Evolutionary conservation across 805 yeast species (phyloP), one percentile per base, ranked within the genome.

Genomic region (Hyphopichia homilentoma): DNA sequence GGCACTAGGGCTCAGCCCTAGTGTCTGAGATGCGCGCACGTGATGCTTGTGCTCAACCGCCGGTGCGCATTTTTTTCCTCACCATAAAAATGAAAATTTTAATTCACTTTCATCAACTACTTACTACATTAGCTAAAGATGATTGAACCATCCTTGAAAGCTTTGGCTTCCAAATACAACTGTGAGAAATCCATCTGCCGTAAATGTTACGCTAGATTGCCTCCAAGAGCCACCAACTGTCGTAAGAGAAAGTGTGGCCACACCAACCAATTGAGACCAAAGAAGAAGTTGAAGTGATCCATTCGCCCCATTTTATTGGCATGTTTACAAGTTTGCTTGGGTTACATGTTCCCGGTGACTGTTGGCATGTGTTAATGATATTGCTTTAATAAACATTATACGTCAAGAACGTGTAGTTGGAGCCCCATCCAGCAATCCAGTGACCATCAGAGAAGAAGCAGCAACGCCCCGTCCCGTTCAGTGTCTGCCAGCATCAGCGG

Each of bases 161-260:
- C 90, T 61, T 81, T 93, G 65, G 98, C 98, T 73, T 86, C 97
- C 68, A 93, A 93, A 79, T 93, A 84, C 90, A 93, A 93, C 95
- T 93, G 97, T 81, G 98, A 93, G 54, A 93, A 93, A 78, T 71
- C 96, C 53, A 90, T 93, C 71, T 93, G 98, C 83, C 94, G 98
- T 77, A 86, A 89, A 73, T 93, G 98, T 81, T 93, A 93, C 84
- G 97, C 98, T 62, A 93, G 98, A 82, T 89, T 93, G 68, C 98
- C 98, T 68, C 96, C 98, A 76, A 94, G 97, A 85, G 98, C 98
- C 61, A 93, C 97, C 75, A 93, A 93, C 96, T 93, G 98, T 84
- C 88, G 98, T 81, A 93, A 93, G 97, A 88, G 97, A 87, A 93
- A 93, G 84, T 93, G 98, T 78, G 98, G 98, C 68, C 98, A 93